Percentiles rank a stretch among this genome's conserved stretches.
Evolutionary conservation across 169 alveolate genomes (phyloP).

Genomic region (Theileria sp.): DNA sequence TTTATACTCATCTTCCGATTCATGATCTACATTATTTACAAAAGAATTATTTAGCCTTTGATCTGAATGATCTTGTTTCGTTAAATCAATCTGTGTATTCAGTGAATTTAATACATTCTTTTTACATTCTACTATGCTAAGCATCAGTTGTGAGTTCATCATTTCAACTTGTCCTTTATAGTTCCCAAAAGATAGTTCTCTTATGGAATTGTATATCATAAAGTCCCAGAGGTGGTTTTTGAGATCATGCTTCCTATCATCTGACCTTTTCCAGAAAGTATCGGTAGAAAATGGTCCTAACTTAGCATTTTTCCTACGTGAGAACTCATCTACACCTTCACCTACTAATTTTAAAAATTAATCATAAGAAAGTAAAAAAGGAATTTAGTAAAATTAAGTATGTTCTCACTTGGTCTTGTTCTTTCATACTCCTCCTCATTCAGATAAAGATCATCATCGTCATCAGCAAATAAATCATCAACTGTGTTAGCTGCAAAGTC

Average conservation of each 20-base stretch:
- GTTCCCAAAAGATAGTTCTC: slow-evolving; percentile 41
- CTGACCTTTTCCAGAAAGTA: slow-evolving; percentile 45
- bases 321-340: neutral
- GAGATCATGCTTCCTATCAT: slow-evolving; percentile 16
- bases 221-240: slow-evolving; percentile 63
- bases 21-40: neutral
- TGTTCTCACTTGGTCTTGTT: slow-evolving; percentile 9
- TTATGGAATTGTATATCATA: slow-evolving; percentile 35
- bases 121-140: slow-evolving; percentile 18
- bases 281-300: slow-evolving; percentile 15
- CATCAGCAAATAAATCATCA: slow-evolving; percentile 61
- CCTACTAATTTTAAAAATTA: slow-evolving; percentile 11
- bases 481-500: slow-evolving; percentile 13
- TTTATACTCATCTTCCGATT: neutral
- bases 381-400: neutral
- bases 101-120: neutral
- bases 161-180: slow-evolving; percentile 19
- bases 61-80: neutral
- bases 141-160: slow-evolving; percentile 39
- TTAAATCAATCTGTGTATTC: neutral
- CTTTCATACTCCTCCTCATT: slow-evolving; percentile 42
- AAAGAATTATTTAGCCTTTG: neutral
- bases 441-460: slow-evolving; percentile 31
- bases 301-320: slow-evolving; percentile 21
- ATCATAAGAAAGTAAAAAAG: neutral